Evolutionary conservation across 768 basidiomycete genomes (phyloP).

Genomic region (Gautieria morchelliformis): DNA sequence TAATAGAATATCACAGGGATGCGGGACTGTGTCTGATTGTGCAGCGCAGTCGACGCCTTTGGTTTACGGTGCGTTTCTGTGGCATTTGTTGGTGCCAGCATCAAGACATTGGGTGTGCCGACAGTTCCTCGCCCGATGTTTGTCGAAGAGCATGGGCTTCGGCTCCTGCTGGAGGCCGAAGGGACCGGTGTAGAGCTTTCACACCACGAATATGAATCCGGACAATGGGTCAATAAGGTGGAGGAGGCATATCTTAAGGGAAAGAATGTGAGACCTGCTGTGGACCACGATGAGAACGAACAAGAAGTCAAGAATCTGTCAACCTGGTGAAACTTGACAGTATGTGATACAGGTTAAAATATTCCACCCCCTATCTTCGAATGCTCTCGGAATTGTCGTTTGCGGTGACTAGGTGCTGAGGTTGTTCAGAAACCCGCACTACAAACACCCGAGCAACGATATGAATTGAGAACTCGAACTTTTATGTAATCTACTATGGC

Average conservation of each 20-base stretch:
- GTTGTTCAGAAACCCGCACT: no score
- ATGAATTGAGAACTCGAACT: no score
- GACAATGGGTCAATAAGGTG: slow-evolving; percentile 58
- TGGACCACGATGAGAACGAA: slow-evolving; percentile 31
- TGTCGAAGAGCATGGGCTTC: slow-evolving; percentile 71
- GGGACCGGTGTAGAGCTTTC: slow-evolving; percentile 65
- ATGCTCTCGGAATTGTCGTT: no score
- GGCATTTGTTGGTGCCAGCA: not conserved
- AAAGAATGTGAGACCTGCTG: slow-evolving; percentile 29
- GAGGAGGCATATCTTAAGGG: slow-evolving; percentile 50
- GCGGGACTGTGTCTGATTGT: slow-evolving; percentile 74
- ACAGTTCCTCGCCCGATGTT: slow-evolving; percentile 71
- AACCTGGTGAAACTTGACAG: no score
- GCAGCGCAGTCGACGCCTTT: slow-evolving; percentile 70
- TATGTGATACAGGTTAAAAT: no score
- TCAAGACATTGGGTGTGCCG: not conserved
- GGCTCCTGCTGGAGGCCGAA: slow-evolving; percentile 48
- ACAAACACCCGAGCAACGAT: no score
- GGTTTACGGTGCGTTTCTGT: slow-evolving; percentile 47
- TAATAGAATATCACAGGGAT: slow-evolving; percentile 40
- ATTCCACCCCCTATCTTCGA: no score
- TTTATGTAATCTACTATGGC: no score
- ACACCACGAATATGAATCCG: slow-evolving; percentile 56
- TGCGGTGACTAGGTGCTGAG: no score
- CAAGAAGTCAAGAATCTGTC: slow-evolving; percentile 39